A percentile compares a stretch with the other conserved stretches of the same genome.
These are phyloP conservation scores for Croton setiger DNA, from an alignment of 441 rosid species.

Conservation along the genomic window DNA sequence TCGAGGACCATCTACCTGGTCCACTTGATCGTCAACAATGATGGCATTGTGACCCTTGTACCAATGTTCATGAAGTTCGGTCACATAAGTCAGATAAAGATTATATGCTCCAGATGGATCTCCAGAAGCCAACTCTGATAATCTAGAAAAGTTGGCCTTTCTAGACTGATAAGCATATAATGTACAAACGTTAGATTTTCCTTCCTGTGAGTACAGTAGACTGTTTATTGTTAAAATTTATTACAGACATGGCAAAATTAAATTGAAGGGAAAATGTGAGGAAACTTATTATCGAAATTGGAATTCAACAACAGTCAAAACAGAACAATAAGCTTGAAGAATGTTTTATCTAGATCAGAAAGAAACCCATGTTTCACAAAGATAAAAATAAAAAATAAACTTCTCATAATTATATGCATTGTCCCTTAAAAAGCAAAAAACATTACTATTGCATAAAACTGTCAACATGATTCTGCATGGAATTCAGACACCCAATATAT, in stretches of 20 bases:
- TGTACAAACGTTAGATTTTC: constrained; percentile 2
- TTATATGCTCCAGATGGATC: constrained; percentile 18
- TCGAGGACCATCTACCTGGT: constrained; percentile 6
- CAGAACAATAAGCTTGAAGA: too few relatives aligned
- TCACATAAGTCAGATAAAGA: constrained; percentile 10
- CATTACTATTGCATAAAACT: too few relatives aligned
- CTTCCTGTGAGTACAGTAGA: constrained; percentile 13
- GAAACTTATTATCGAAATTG: too few relatives aligned
- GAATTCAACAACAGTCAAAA: too few relatives aligned
- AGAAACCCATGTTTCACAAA: too few relatives aligned
- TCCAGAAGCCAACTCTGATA: constrained; percentile 24
- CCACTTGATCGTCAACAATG: constrained; percentile 26
- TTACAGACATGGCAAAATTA: background rate
- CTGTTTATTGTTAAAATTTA: background rate
- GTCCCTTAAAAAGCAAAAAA: too few relatives aligned
- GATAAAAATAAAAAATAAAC: too few relatives aligned
- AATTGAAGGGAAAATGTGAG: background rate
- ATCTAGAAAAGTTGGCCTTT: constrained; percentile 11
- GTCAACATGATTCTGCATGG: too few relatives aligned
- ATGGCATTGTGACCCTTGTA: constrained; percentile 28
- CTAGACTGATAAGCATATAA: constrained; percentile 13
- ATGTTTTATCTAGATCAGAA: too few relatives aligned
- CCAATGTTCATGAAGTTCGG: constrained; percentile 24
- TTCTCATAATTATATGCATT: too few relatives aligned
- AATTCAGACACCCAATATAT: too few relatives aligned